A percentile compares a stretch with the other conserved stretches of the same genome.
phyloP scores from a whole-genome alignment of 345 rosid genomes.

The Turnera subulata region DNA sequence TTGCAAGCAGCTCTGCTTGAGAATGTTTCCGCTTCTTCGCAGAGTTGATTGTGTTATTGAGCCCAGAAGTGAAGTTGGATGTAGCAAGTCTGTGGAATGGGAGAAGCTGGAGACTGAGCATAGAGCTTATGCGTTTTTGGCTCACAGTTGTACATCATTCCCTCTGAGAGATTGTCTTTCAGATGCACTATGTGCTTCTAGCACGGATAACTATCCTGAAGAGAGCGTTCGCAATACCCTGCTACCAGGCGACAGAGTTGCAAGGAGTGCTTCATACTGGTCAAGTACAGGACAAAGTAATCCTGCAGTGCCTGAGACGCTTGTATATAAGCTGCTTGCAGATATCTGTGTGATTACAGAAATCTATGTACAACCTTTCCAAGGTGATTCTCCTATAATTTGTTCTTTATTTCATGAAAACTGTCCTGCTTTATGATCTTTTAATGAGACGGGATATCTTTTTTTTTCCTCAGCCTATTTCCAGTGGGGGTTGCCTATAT shows the following conservation, averaged over 20 bases:
- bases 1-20: slow-evolving; percentile 58
- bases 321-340: slow-evolving; percentile 55
- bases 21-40: slow-evolving; percentile 57
- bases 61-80: slow-evolving; percentile 38
- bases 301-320: slow-evolving; percentile 81
- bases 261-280: slow-evolving; percentile 73
- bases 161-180: slow-evolving; percentile 41
- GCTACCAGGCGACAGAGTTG: slow-evolving; percentile 46
- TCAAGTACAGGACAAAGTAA: slow-evolving; percentile 73
- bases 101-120: slow-evolving; percentile 59
- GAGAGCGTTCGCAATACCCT: slow-evolving; percentile 76
- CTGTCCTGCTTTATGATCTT: slow-evolving; percentile 2
- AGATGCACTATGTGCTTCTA: slow-evolving; percentile 72
- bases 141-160: slow-evolving; percentile 40
- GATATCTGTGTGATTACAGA: slow-evolving; percentile 73
- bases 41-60: slow-evolving; percentile 47
- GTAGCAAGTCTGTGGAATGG: slow-evolving; percentile 43
- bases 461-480: slow-evolving; percentile 60
- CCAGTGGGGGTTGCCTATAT: slow-evolving; percentile 64
- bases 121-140: slow-evolving; percentile 57
- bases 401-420: not conserved
- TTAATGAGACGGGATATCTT: slow-evolving; percentile 14
- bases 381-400: slow-evolving; percentile 41
- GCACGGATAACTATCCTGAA: slow-evolving; percentile 83
- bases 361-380: slow-evolving; percentile 69